Conservation (phyloP, 805 yeast genomes). For the Wickerhamomyces xylosicus region DNA sequence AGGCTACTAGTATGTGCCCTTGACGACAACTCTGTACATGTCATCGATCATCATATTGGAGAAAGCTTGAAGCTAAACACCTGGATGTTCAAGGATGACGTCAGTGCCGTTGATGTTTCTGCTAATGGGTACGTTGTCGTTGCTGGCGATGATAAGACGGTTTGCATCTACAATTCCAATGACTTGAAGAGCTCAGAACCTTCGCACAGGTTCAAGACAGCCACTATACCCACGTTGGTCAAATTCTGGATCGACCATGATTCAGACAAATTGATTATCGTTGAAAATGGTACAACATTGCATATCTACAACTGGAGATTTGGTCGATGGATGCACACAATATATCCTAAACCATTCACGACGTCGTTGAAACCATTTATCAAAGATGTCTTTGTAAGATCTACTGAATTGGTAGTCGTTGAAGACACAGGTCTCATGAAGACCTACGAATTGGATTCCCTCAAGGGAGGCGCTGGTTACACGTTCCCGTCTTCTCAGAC, state of each 20-base stretch:
- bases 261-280: constrained; percentile 22
- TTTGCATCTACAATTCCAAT: constrained; percentile 21
- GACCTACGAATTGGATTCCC: constrained; percentile 14
- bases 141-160: constrained; percentile 21
- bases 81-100: constrained; percentile 15
- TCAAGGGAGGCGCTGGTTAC: constrained; percentile 25
- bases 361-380: constrained; percentile 7
- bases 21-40: constrained; percentile 11
- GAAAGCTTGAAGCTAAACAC: constrained; percentile 5
- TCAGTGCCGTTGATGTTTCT: constrained; percentile 22
- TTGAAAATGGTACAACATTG: constrained; percentile 23
- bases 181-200: constrained; percentile 1
- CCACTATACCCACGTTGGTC: constrained; percentile 18
- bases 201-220: constrained; percentile 5
- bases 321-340: constrained; percentile 19
- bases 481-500: constrained; percentile 15
- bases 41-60: constrained; percentile 15
- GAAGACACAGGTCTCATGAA: constrained; percentile 26
- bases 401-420: constrained; percentile 19
- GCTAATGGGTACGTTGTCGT: constrained; percentile 20
- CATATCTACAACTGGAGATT: constrained; percentile 25
- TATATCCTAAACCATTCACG: constrained; percentile 21
- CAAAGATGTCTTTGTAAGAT: constrained; percentile 13
- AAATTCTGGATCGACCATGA: constrained; percentile 24
- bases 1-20: constrained; percentile 13